phyloP scores from a whole-genome alignment of 805 yeast species.

The Helenozyma baotianmanensis region DNA sequence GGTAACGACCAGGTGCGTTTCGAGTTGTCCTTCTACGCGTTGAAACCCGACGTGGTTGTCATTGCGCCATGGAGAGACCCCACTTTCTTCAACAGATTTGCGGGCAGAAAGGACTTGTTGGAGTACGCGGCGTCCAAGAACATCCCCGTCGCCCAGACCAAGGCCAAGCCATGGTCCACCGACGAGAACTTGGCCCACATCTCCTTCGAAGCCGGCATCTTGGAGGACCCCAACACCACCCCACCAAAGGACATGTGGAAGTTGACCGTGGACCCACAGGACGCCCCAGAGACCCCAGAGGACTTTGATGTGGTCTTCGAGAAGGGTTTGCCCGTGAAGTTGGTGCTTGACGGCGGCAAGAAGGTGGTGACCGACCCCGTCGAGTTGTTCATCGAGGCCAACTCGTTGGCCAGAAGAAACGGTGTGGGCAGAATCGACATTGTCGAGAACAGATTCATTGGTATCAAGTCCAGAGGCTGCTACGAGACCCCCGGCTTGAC shows the following conservation, averaged over 20 bases:
- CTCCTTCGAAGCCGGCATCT: slow-evolving; percentile 98
- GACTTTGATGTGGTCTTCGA: slow-evolving; percentile 76
- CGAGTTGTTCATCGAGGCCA: slow-evolving; percentile 87
- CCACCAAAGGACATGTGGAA: slow-evolving; percentile 99
- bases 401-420: slow-evolving; percentile 94
- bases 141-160: slow-evolving; percentile 95
- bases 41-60: slow-evolving; percentile 93
- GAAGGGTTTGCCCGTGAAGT: slow-evolving; percentile 84
- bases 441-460: slow-evolving; percentile 98
- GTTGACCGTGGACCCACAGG: slow-evolving; percentile 90
- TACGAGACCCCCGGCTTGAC: slow-evolving; percentile 99
- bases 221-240: slow-evolving; percentile 97
- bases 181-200: slow-evolving; percentile 99
- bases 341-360: slow-evolving; percentile 60
- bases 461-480: slow-evolving; percentile 98
- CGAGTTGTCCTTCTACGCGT: slow-evolving; percentile 94
- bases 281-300: slow-evolving; percentile 94
- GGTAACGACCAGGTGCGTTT: slow-evolving; percentile 99
- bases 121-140: slow-evolving; percentile 90
- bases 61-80: slow-evolving; percentile 99
- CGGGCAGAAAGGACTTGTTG: slow-evolving; percentile 94
- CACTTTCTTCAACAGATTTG: slow-evolving; percentile 87
- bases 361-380: slow-evolving; percentile 76
- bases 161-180: slow-evolving; percentile 99
- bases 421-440: slow-evolving; percentile 99